Evolutionary conservation across 1,284 basidiomycete species (phyloP), one percentile per base, ranked within the genome.

Genomic region (Papiliotrema nemorosa): DNA sequence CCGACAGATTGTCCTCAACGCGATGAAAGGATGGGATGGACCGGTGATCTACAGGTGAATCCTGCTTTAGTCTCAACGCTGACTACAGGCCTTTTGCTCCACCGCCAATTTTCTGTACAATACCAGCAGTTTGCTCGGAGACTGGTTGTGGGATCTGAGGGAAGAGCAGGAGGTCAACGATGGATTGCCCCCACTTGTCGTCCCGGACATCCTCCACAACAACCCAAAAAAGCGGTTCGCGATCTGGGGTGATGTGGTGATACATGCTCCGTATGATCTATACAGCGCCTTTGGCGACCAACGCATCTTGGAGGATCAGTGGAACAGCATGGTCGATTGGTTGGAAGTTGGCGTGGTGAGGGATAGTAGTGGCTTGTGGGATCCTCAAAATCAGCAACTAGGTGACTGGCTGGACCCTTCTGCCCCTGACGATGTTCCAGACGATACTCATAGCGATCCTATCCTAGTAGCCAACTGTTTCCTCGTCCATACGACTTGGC

Each of bases 1-100:
- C 69, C 66, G 10, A 71, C 63, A 18, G 69, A 71, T 38, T 71
- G 69, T 51, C 69, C 69, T 4, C 69, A 38, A 25, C 22, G 45
- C 31, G 38, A 52, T 34, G 50, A 52, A 20, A 2, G 42, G 42
- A 9, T 47, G 39, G 62, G 64, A 14, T 62, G 60, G 64, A 66
- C 64, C 2, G 62, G 64, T 2, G 61, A 65, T 40, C 37, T 65
- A 14, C 48, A 56, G 33, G 54, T 46, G 5, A 10, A n/a, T 34
- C 10, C 31, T n/a, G n/a, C 31, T 34, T n/a, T n/a, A n/a, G n/a
- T n/a, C n/a, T n/a, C n/a, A n/a, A n/a, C n/a, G n/a, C n/a, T n/a
- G n/a, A n/a, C n/a, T n/a, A n/a, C n/a, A n/a, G n/a, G n/a, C n/a
- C n/a, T n/a, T 57, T 54, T 16, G 33, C 48, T 12, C 49, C 54